Conservation (phyloP, 305 asterid species). For the Stenogyne calaminthoides region DNA sequence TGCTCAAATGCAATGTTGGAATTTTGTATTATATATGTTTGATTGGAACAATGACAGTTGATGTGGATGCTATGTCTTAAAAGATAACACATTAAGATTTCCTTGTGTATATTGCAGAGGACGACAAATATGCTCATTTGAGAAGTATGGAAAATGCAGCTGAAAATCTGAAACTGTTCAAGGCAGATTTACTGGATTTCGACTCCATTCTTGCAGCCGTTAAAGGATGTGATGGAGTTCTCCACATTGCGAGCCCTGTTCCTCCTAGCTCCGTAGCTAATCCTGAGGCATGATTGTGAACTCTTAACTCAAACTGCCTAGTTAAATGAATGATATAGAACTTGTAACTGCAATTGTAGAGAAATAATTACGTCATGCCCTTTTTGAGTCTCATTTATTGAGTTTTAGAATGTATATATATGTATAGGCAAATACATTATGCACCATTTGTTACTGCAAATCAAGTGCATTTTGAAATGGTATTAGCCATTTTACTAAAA, state of each 20-base stretch:
- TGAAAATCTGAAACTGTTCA: slow-evolving; percentile 55
- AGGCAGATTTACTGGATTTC: slow-evolving; percentile 76
- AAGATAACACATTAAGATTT: neutral
- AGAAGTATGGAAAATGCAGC: slow-evolving; percentile 51
- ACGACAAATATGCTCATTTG: slow-evolving; percentile 60
- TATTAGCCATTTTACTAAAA: too few relatives aligned
- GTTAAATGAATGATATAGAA: neutral
- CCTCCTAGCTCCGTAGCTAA: slow-evolving; percentile 54
- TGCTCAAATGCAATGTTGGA: neutral
- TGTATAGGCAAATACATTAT: too few relatives aligned
- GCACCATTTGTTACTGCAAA: too few relatives aligned
- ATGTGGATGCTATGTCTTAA: neutral
- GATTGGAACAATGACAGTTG: neutral
- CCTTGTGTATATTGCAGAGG: slow-evolving; percentile 37
- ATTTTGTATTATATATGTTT: neutral
- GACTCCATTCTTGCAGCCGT: slow-evolving; percentile 64
- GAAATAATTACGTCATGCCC: neutral
- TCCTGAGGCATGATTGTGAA: slow-evolving; percentile 52
- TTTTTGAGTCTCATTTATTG: too few relatives aligned
- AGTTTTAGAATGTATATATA: neutral
- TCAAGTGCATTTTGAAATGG: too few relatives aligned
- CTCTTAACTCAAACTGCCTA: neutral
- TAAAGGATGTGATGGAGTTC: slow-evolving; percentile 68
- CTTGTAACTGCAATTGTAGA: neutral
- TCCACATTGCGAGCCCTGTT: slow-evolving; percentile 81